Conservation (phyloP, 2,329 filamentous ascomycete species). For the Calonectria honghensis region DNA sequence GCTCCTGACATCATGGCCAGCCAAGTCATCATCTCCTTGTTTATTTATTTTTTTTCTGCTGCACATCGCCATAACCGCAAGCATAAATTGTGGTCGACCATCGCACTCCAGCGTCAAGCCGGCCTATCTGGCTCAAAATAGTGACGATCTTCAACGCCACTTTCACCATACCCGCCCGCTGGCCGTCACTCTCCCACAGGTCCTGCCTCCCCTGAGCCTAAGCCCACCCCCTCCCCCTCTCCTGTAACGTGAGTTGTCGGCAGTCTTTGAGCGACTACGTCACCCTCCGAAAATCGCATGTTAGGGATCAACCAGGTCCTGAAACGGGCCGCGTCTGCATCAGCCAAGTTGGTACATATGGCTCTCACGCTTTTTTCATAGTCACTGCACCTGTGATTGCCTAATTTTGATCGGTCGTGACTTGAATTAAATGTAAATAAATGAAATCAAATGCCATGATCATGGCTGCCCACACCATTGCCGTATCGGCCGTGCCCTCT, state of each 20-base stretch:
- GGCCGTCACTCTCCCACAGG: neutral
- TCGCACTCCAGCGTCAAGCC: neutral
- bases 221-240: conserved; percentile 18
- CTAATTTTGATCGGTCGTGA: neutral
- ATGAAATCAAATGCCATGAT: neutral
- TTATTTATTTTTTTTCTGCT: neutral
- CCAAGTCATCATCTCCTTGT: neutral
- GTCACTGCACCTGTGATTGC: neutral
- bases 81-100: conserved; percentile 1
- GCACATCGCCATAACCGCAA: conserved; percentile 25
- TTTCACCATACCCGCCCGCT: neutral
- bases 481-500: neutral
- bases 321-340: conserved; percentile 15
- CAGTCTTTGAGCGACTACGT: conserved; percentile 8
- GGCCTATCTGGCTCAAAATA: neutral
- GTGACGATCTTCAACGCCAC: neutral
- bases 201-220: conserved; percentile 5
- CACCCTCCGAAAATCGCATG: conserved; percentile 6
- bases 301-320: conserved; percentile 13
- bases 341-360: conserved; percentile 36
- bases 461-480: neutral
- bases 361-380: conserved; percentile 16
- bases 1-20: conserved; percentile 8
- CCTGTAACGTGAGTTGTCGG: conserved; percentile 16
- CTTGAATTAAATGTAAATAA: neutral